phyloP scores from a whole-genome alignment of 305 asterid species.

The Fraxinus xanthoxyloides region DNA sequence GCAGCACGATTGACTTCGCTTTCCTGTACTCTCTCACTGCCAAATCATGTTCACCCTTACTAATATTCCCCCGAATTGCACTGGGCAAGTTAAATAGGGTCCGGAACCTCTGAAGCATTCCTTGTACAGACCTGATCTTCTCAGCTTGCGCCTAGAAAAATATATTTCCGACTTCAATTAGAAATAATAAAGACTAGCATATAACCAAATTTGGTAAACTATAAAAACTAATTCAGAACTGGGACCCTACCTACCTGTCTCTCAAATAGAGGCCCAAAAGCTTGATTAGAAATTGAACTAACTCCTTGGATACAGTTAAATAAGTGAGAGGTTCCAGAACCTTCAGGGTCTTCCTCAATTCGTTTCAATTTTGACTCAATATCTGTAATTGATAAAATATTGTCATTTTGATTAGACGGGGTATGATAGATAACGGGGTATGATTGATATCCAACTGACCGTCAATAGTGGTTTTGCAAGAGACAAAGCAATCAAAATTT shows the following conservation, averaged over 20 bases:
- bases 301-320: slow-evolving; percentile 82
- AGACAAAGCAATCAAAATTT: slow-evolving; percentile 98
- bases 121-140: slow-evolving; percentile 98
- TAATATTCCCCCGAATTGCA: slow-evolving; percentile 86
- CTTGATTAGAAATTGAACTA: slow-evolving; percentile 79
- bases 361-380: slow-evolving; percentile 92
- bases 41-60: slow-evolving; percentile 96
- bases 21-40: slow-evolving; percentile 98
- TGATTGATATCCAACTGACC: slow-evolving; percentile 66
- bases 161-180: slow-evolving; percentile 15
- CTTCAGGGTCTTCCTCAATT: slow-evolving; percentile 98
- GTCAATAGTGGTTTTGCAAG: slow-evolving; percentile 98
- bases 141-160: slow-evolving; percentile 87
- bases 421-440: too few relatives aligned
- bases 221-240: slow-evolving; percentile 20
- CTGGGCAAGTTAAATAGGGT: slow-evolving; percentile 98
- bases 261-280: slow-evolving; percentile 94
- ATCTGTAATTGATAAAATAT: slow-evolving; percentile 49
- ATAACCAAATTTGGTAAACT: too few relatives aligned
- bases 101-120: slow-evolving; percentile 99
- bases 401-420: slow-evolving; percentile 18
- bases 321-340: slow-evolving; percentile 88
- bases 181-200: slow-evolving; percentile 19
- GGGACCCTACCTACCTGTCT: slow-evolving; percentile 72
- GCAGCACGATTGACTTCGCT: slow-evolving; percentile 97